Percentiles rank a stretch among this genome's conserved stretches.
Evolutionary conservation across 2,329 filamentous ascomycete genomes (phyloP).

Genomic region (Fusarium ambrosium): DNA sequence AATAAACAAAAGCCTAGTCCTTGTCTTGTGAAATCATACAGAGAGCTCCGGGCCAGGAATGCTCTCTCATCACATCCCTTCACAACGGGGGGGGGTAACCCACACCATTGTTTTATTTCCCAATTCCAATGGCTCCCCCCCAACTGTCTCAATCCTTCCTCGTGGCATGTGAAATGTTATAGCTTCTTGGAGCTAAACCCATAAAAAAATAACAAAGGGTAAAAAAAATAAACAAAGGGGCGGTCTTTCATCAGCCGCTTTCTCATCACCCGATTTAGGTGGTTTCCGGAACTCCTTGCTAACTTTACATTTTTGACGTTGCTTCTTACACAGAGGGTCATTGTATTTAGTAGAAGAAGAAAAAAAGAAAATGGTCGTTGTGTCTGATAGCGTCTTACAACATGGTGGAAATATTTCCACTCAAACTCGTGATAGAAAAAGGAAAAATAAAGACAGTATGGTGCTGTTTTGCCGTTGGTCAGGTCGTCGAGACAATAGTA

Average conservation of each 20-base stretch:
- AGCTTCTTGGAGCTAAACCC: neutral
- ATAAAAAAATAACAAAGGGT: slow-evolving; percentile 21
- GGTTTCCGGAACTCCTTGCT: slow-evolving; percentile 36
- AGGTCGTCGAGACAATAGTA: slow-evolving; percentile 41
- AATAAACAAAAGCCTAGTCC: slow-evolving; percentile 22
- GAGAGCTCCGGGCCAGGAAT: slow-evolving; percentile 25
- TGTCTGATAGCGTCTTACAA: slow-evolving; percentile 31
- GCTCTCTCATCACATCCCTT: slow-evolving; percentile 35
- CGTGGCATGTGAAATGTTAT: slow-evolving; percentile 8
- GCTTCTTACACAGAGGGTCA: slow-evolving; percentile 14
- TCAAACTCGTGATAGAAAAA: slow-evolving; percentile 20
- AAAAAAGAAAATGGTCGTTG: slow-evolving; percentile 10
- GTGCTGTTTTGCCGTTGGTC: slow-evolving; percentile 22
- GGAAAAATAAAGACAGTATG: neutral
- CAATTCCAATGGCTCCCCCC: slow-evolving; percentile 4
- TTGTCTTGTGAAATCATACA: slow-evolving; percentile 12
- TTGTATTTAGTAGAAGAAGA: neutral
- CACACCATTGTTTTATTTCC: slow-evolving; percentile 19
- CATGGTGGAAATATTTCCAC: slow-evolving; percentile 13
- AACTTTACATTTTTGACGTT: slow-evolving; percentile 14
- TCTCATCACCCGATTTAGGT: slow-evolving; percentile 7
- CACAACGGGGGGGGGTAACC: neutral
- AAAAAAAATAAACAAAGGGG: slow-evolving; percentile 21
- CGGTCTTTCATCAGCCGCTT: slow-evolving; percentile 11
- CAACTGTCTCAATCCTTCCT: slow-evolving; percentile 19